phyloP scores from a whole-genome alignment of 257 asterid genomes.

The Pogostemon cablin region DNA sequence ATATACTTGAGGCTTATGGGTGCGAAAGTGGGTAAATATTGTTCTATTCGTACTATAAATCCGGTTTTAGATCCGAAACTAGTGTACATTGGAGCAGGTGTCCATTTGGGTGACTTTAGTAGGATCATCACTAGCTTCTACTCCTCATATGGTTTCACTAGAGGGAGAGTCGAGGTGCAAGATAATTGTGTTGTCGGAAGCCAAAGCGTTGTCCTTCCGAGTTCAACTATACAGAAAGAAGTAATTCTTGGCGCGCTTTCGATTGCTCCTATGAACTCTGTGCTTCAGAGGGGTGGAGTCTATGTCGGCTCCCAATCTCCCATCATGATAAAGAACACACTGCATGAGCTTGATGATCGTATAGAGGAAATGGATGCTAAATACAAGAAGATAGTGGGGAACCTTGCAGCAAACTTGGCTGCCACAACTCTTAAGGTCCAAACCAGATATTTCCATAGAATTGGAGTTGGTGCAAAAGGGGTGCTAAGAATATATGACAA shows the following conservation, averaged over 20 bases:
- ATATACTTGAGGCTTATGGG: slow-evolving; percentile 73
- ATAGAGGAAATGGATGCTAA: slow-evolving; percentile 79
- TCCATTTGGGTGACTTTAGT: slow-evolving; percentile 88
- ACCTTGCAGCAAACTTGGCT: slow-evolving; percentile 77
- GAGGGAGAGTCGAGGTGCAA: slow-evolving; percentile 56
- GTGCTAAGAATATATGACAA: slow-evolving; percentile 52
- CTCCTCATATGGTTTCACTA: slow-evolving; percentile 51
- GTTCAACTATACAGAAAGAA: slow-evolving; percentile 56
- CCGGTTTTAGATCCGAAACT: slow-evolving; percentile 62
- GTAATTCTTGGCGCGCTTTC: slow-evolving; percentile 91
- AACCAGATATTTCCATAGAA: slow-evolving; percentile 73
- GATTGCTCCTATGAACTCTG: slow-evolving; percentile 60
- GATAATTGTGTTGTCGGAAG: slow-evolving; percentile 77
- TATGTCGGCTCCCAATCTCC: slow-evolving; percentile 74
- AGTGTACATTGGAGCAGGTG: slow-evolving; percentile 64
- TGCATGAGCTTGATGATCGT: slow-evolving; percentile 73
- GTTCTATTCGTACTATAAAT: slow-evolving; percentile 83
- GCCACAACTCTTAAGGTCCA: slow-evolving; percentile 76
- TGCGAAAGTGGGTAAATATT: slow-evolving; percentile 65
- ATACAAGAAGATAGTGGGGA: slow-evolving; percentile 78
- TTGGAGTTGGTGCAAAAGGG: slow-evolving; percentile 76
- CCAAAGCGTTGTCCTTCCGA: slow-evolving; percentile 81
- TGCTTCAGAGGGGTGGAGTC: slow-evolving; percentile 74
- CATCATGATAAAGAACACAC: slow-evolving; percentile 75
- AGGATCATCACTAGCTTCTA: slow-evolving; percentile 66